A percentile compares a stretch with the other conserved stretches of the same genome.
These are phyloP conservation scores for Staphylotrichum longicolle DNA, from an alignment of 495 filamentous ascomycete genomes.

Conservation along the genomic window DNA sequence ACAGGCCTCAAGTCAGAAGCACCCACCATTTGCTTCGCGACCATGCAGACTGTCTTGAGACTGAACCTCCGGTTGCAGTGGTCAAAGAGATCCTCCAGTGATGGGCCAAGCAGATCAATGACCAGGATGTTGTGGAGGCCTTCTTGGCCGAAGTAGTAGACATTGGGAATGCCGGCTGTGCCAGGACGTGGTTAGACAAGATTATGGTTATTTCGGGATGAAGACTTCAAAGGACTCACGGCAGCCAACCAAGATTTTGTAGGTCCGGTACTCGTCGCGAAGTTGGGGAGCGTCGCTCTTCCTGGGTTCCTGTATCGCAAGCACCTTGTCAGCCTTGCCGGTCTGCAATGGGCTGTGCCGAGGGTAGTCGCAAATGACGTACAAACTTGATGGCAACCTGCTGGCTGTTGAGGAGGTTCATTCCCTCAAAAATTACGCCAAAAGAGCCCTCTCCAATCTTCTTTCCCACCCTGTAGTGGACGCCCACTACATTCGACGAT, in stretches of 20 bases:
- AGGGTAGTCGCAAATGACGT: conserved; percentile 38
- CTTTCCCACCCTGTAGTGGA: conserved; percentile 98
- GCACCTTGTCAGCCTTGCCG: background rate
- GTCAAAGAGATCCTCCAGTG: conserved; percentile 96
- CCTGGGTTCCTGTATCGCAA: conserved; percentile 74
- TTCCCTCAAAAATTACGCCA: conserved; percentile 98
- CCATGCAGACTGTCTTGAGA: conserved; percentile 98
- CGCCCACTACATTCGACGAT: conserved; percentile 96
- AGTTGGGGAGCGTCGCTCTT: conserved; percentile 98
- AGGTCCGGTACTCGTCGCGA: conserved; percentile 97
- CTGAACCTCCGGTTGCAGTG: conserved; percentile 94
- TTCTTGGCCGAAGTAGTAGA: conserved; percentile 99
- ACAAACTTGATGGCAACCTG: conserved; percentile 99
- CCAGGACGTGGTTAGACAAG: conserved; percentile 6
- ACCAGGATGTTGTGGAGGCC: conserved; percentile 99
- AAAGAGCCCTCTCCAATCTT: conserved; percentile 99
- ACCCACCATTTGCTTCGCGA: conserved; percentile 97
- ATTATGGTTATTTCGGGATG: background rate
- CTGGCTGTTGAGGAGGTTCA: conserved; percentile 97
- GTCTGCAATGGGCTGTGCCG: background rate
- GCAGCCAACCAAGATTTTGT: conserved; percentile 98
- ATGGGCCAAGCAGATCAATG: conserved; percentile 94
- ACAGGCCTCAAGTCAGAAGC: background rate
- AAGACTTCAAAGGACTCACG: conserved; percentile 61
- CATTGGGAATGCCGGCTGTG: conserved; percentile 95